Evolutionary conservation across 1,139 yeast genomes (phyloP).

Genomic region (Suhomyces wounanorum): DNA sequence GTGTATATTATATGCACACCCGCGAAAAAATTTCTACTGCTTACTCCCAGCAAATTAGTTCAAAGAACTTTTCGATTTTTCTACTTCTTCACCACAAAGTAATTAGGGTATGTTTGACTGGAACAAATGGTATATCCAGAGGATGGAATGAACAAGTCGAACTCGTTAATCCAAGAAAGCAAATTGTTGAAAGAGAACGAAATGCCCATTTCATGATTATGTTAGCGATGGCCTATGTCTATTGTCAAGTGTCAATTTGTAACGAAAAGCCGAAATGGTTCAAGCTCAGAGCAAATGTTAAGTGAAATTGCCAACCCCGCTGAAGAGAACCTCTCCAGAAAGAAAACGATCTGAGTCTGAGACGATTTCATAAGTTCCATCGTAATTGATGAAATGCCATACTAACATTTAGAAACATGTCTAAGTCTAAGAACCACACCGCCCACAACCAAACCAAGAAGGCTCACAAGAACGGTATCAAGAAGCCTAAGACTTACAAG

Average conservation of each 20-base stretch:
- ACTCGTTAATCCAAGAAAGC: background rate
- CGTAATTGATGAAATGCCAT: constrained; percentile 4
- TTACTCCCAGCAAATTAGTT: constrained; percentile 8
- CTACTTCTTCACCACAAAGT: constrained; percentile 11
- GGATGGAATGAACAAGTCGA: background rate
- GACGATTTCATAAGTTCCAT: background rate
- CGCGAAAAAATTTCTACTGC: constrained; percentile 12
- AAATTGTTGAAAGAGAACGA: background rate
- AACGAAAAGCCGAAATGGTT: no score
- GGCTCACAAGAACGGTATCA: constrained; percentile 99
- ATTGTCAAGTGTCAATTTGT: no score
- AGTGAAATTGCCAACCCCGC: background rate
- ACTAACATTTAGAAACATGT: constrained; percentile 59
- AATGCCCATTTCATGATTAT: background rate
- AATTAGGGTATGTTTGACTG: constrained; percentile 20
- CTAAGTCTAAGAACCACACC: constrained; percentile 99
- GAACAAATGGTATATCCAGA: background rate
- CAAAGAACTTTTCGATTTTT: constrained; percentile 11
- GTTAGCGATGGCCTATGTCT: no score
- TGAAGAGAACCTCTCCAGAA: background rate
- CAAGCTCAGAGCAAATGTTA: background rate
- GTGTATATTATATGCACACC: constrained; percentile 6
- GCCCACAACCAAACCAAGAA: constrained; percentile 99
- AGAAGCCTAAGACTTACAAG: constrained; percentile 97
- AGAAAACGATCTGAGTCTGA: background rate